Conservation (phyloP, 192 early-diverging fungal species). For the Coemansia sp. region DNA sequence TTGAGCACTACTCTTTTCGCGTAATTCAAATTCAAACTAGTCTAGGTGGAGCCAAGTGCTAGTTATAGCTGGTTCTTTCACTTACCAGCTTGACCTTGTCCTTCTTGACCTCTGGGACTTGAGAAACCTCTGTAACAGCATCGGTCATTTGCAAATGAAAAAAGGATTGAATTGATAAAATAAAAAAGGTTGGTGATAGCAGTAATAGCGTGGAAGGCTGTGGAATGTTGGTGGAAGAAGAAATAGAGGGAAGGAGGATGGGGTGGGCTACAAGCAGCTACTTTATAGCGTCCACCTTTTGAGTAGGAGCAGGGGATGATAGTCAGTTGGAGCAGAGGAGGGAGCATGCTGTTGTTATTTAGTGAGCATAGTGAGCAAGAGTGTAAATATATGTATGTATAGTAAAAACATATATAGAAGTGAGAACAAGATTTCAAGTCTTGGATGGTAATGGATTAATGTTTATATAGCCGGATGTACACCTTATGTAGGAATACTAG, state of each 20-base stretch:
- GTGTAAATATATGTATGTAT: too few relatives aligned
- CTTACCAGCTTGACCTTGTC: not conserved
- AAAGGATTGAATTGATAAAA: not conserved
- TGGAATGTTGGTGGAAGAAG: slow-evolving; percentile 1
- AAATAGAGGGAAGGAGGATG: not conserved
- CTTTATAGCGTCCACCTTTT: too few relatives aligned
- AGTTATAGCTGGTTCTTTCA: not conserved
- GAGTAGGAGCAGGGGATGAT: too few relatives aligned
- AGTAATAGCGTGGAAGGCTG: not conserved
- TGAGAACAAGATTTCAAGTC: too few relatives aligned
- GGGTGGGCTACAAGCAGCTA: not conserved
- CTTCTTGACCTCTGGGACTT: slow-evolving; percentile 5
- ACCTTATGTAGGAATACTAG: too few relatives aligned
- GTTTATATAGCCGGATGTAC: too few relatives aligned
- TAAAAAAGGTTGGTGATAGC: not conserved
- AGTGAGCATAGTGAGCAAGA: too few relatives aligned
- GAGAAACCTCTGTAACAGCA: not conserved
- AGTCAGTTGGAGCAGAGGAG: too few relatives aligned
- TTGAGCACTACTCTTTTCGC: not conserved
- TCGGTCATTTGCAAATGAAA: not conserved
- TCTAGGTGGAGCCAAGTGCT: not conserved
- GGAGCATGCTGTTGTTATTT: too few relatives aligned
- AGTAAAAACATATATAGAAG: too few relatives aligned
- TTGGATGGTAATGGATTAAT: too few relatives aligned
- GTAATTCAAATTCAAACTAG: not conserved